Base-by-base conservation (phyloP, 257 asterid species). In the Solanum tacnaense region DNA sequence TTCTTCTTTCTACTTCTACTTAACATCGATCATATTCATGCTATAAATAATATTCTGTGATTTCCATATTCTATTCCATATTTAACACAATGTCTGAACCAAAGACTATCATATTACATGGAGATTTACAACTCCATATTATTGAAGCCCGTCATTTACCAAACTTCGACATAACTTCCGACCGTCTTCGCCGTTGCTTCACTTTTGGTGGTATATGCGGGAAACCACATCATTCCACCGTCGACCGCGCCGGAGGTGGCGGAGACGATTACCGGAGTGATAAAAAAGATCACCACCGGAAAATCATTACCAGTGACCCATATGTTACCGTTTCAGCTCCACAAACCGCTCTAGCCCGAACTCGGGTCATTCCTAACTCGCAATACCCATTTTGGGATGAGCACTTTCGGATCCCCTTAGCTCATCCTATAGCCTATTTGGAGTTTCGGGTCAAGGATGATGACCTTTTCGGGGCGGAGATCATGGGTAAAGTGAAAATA, bases 261-360 rank as follows among this genome's bases (percentile, higher is more conserved):
- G 87, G 87, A 70, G 87, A 84, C 82, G 58, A 72, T 68, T 75
- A 23, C 25, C 38, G 41, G 95, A 93, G 1, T 3, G n/a, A 27
- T 44, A 79, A 89, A 87, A 92, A 94, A 88, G 86, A 89, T 25
- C 93, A 91, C 86, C 96, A 89, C 92, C 98, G 92, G 62, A 94
- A 91, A 20, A 92, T 94, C 46, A 95, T 95, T 88, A 94, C 98
- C 18, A 95, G 97, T 87, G 99, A 97, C 73, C 95, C 99, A 23
- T 97, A 96, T 83, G 98, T 94, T 82, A 93, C 97, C 5, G 94
- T 96, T 65, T 93, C 92, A 29, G 97, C 88, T 20, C 98, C 99
- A 4, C 98, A 95, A 90, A 71, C 93, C 31, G 94, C 98, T 8
- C 92, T 97, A 16, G 98, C 94, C 10, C 96, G 99, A 82, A 96